phyloP scores from a whole-genome alignment of 768 basidiomycete genomes.

The Scleroderma citrinum region DNA sequence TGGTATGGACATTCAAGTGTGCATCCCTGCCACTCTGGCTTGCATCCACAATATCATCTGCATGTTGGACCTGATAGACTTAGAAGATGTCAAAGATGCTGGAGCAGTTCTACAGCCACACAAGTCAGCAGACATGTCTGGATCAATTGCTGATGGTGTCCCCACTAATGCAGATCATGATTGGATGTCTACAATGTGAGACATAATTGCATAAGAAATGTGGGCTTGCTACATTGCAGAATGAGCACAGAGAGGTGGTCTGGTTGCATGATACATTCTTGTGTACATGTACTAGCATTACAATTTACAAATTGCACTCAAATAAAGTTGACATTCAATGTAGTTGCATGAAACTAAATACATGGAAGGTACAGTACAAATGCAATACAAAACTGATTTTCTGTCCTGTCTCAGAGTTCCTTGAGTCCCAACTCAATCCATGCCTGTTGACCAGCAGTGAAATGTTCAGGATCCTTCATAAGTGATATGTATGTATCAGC shows the following conservation, averaged over 20 bases:
- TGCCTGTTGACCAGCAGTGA: too few relatives aligned
- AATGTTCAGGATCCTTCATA: too few relatives aligned
- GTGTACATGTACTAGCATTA: too few relatives aligned
- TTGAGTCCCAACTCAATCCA: too few relatives aligned
- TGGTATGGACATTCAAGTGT: slow-evolving; percentile 14
- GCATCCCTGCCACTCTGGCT: slow-evolving; percentile 17
- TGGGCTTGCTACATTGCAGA: neutral
- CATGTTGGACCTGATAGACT: slow-evolving; percentile 6
- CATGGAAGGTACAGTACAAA: too few relatives aligned
- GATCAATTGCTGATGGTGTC: neutral
- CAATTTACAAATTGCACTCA: too few relatives aligned
- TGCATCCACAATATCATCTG: slow-evolving; percentile 22
- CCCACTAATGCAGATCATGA: neutral
- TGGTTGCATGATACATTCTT: neutral
- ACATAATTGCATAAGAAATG: neutral
- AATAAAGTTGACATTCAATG: too few relatives aligned
- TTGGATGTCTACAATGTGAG: neutral
- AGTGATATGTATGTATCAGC: too few relatives aligned
- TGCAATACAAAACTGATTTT: too few relatives aligned
- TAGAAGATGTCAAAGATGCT: neutral
- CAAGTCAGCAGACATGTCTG: neutral
- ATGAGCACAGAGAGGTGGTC: neutral
- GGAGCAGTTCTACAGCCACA: neutral
- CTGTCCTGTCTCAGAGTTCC: too few relatives aligned
- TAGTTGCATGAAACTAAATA: too few relatives aligned